These are phyloP conservation scores for Prunus davidiana DNA, from an alignment of 306 rosid species.

Conservation along the genomic window DNA sequence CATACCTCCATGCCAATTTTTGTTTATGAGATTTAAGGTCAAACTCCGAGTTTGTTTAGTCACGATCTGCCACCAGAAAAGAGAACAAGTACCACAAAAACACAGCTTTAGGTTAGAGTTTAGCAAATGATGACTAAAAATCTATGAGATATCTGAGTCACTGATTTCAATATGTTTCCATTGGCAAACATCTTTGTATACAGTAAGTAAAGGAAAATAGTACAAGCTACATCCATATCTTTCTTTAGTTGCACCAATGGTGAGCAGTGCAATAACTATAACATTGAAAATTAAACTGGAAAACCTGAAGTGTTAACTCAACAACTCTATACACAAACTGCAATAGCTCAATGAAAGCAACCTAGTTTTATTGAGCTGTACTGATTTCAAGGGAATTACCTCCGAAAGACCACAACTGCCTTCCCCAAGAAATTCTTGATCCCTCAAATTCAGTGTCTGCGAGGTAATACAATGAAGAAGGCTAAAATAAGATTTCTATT, in stretches of 20 bases:
- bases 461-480: conserved; percentile 10
- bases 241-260: neutral
- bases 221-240: neutral
- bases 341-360: neutral
- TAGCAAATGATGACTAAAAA: neutral
- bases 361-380: neutral
- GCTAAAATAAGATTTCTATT: neutral
- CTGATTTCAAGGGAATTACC: conserved; percentile 36
- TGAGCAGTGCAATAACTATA: neutral
- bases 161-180: neutral
- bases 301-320: neutral
- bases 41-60: conserved; percentile 56
- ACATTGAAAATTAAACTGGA: neutral
- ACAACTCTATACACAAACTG: neutral
- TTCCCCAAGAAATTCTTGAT: conserved; percentile 87
- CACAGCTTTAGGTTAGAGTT: neutral
- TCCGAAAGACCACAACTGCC: conserved; percentile 71
- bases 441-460: conserved; percentile 61
- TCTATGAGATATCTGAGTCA: neutral
- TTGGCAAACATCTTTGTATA: neutral
- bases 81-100: neutral
- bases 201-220: neutral
- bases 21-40: conserved; percentile 43
- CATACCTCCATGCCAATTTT: conserved; percentile 27
- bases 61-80: conserved; percentile 50